phyloP scores from a whole-genome alignment of 495 filamentous ascomycete species.

The Neurospora sp. region DNA sequence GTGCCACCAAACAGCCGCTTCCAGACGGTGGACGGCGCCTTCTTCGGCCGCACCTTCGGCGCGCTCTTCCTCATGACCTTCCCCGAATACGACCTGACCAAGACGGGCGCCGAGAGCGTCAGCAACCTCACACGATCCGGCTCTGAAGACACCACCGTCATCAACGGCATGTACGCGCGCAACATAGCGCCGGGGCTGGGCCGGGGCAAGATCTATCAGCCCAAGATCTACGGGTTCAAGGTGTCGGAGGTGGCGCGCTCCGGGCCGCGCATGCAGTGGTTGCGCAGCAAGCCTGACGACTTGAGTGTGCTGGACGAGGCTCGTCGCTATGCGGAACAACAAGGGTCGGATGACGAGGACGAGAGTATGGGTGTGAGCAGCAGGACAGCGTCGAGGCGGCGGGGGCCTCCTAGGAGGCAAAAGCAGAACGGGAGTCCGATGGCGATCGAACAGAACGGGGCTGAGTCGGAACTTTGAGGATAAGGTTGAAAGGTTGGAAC shows the following conservation, averaged over 20 bases:
- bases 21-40: slow-evolving; percentile 95
- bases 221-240: slow-evolving; percentile 91
- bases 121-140: slow-evolving; percentile 27
- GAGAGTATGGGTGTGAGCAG: slow-evolving; percentile 35
- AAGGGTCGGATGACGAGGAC: slow-evolving; percentile 36
- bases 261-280: slow-evolving; percentile 93
- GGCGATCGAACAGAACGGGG: slow-evolving; percentile 39
- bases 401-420: slow-evolving; percentile 21
- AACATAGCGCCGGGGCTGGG: slow-evolving; percentile 89
- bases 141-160: slow-evolving; percentile 38
- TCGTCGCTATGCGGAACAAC: slow-evolving; percentile 41
- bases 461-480: slow-evolving; percentile 35
- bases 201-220: slow-evolving; percentile 75
- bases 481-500: not conserved
- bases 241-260: slow-evolving; percentile 79
- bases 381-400: slow-evolving; percentile 26
- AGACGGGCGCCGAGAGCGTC: slow-evolving; percentile 36
- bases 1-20: slow-evolving; percentile 95
- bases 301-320: slow-evolving; percentile 77
- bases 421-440: slow-evolving; percentile 42
- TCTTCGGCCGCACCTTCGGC: slow-evolving; percentile 94
- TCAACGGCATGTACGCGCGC: slow-evolving; percentile 74
- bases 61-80: slow-evolving; percentile 96
- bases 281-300: slow-evolving; percentile 72
- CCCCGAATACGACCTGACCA: slow-evolving; percentile 78